Base-by-base conservation (phyloP, 169 alveolate species). In the Perkinsus chesapeaki region DNA sequence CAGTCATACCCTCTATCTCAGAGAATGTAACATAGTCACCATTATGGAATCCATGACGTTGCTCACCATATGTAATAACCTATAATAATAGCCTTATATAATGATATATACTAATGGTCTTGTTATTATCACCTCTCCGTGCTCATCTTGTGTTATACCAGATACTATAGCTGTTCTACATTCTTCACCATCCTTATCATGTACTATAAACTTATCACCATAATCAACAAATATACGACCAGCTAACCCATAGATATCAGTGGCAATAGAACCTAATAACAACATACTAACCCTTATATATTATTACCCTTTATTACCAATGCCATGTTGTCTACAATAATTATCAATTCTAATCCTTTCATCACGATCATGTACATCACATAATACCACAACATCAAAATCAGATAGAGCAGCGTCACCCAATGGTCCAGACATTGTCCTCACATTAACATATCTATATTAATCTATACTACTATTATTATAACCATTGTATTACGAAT, bases 221-320 rank as follows among this genome's bases (percentile, higher is more conserved):
- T 97, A 99, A 95, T 99, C 99, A 39, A 98, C 99, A 95, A 99
- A 99, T 91, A 98, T 96, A 72, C 98, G 98, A n/a, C 99, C 99
- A 38, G 98, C 97, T 94, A 98, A 97, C 16, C 99, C 99, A 73
- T 97, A 96, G 10, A 96, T 93, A 39, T 96, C 97, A 39, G 98
- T 93, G 39, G 95, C 94, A 91, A 98, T 96, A 94, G 97, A 97
- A 34, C 98, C 99, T 39, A 96, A 96, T 27, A 95, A 95, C 60
- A 96, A 96, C 9, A 48, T 60, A 38, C n/a, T 27, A 9, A 82
- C 39, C 36, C 9, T 31, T 3, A 10, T 39, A 82, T 1, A 82
- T 31, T 27, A 1, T 23, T 16, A 60, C 82, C 31, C 23, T 9
- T 5, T 43, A 43, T 7, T 60, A 60, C 82, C 82, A 23, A 60